Conservation (phyloP, 1,284 basidiomycete species). For the Malassezia pachydermatis region DNA sequence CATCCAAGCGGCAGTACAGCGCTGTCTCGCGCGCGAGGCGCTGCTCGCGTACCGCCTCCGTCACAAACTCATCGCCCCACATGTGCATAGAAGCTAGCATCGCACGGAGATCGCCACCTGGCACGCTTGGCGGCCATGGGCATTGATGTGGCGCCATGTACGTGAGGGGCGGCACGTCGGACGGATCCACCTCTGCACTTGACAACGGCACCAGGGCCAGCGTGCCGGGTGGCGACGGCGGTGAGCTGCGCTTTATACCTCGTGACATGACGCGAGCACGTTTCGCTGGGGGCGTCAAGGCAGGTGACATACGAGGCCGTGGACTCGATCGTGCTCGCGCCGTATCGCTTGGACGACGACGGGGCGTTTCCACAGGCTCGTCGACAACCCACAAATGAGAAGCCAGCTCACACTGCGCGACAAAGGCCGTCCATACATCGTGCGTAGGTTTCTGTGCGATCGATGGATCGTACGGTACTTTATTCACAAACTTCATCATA, state of each 20-base stretch:
- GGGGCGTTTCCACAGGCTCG: constrained; percentile 13
- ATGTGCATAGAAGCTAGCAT: constrained; percentile 21
- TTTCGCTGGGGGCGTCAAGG: neutral
- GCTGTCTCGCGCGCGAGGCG: constrained; percentile 20
- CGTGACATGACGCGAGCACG: neutral
- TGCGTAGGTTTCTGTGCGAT: constrained; percentile 24
- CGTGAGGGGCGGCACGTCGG: constrained; percentile 1
- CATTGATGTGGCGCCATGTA: constrained; percentile 23
- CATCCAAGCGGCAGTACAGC: constrained; percentile 22
- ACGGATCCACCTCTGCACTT: constrained; percentile 1
- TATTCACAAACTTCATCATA: constrained; percentile 36
- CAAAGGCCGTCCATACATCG: constrained; percentile 31
- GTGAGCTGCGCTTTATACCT: neutral
- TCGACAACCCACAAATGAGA: constrained; percentile 18
- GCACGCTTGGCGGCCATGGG: constrained; percentile 4
- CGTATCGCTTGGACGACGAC: neutral
- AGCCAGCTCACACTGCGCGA: constrained; percentile 25
- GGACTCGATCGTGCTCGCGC: neutral
- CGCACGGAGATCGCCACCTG: constrained; percentile 16
- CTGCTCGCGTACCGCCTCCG: constrained; percentile 4
- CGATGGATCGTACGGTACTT: constrained; percentile 34
- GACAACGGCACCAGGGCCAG: constrained; percentile 4
- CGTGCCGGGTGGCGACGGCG: neutral
- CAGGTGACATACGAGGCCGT: neutral
- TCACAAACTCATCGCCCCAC: constrained; percentile 22